phyloP scores from a whole-genome alignment of 2,329 filamentous ascomycete species.

The Epichloe gansuensis region DNA sequence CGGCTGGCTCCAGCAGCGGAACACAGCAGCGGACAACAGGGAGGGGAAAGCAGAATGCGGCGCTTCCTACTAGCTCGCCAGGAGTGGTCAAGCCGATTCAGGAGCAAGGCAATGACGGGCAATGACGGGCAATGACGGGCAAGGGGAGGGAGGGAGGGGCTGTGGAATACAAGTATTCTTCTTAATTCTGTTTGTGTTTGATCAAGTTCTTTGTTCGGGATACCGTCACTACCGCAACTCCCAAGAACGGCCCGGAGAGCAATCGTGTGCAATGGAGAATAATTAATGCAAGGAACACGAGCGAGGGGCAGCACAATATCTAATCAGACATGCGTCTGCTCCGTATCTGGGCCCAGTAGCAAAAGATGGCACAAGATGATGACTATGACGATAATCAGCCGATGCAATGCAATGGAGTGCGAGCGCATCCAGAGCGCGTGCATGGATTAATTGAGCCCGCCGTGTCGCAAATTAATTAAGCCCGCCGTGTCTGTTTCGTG shows the following conservation, averaged over 20 bases:
- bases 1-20: too few species aligned
- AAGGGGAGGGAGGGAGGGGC: too few species aligned
- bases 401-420: conserved; percentile 1
- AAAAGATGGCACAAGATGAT: neutral
- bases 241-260: neutral
- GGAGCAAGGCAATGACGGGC: neutral
- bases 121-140: neutral
- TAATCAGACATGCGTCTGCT: conserved; percentile 8
- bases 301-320: conserved; percentile 1
- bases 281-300: neutral
- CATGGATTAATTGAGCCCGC: conserved; percentile 22
- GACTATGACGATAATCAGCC: neutral
- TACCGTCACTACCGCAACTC: neutral
- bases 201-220: neutral
- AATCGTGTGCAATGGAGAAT: neutral
- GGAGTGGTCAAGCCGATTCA: neutral
- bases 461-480: conserved; percentile 25
- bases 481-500: conserved; percentile 34
- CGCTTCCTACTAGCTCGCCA: neutral
- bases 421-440: conserved; percentile 4
- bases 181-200: neutral
- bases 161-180: too few species aligned
- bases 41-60: neutral
- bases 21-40: too few species aligned
- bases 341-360: neutral